Base-by-base conservation (phyloP, 2,329 filamentous ascomycete genomes). In the Parafenestella ontariensis region DNA sequence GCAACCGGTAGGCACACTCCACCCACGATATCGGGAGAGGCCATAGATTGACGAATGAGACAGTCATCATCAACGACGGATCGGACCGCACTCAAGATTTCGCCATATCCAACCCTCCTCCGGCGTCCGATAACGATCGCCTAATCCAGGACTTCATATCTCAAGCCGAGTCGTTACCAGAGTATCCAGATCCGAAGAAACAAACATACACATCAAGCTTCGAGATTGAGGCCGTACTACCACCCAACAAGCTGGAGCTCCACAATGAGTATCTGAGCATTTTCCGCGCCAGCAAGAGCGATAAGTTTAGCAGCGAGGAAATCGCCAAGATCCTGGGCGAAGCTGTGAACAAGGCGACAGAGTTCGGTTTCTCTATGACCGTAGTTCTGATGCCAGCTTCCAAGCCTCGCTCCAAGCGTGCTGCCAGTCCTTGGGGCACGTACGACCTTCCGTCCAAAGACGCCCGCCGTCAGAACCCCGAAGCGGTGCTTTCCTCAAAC, bases 351-450 rank as follows among this genome's bases (percentile, higher is more conserved):
- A 61, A 62, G 54, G 59, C 50, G 10, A 43, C 52, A 24, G 48
- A 54, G 29, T 21, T 49, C 0, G 64, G 65, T 29, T 70, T 70
- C 46, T 61, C 72, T 13, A 61, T 70, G 33, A 78, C 76, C 20
- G 52, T 78, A 17, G 73, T 77, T 45, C 58, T 77, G 23, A 75
- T 76, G 72, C 73, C 74, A 6, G 54, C 66, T 5, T 66, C 68
- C 5, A 54, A 65, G 15, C 50, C 56, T 36, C 59, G 65, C 34
- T 52, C 60, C 21, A 78, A 78, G 66, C 71, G 71, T 42, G 52
- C 68, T 17, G 58, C 60, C 42, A 62, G 69, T 34, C 58, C 72
- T 4, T 78, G 76, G 58, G 76, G 76, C 47, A 63, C 58, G 36
- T 77, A 76, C 57, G 51, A 61, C 28, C 31, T 71, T 26, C 71